Evolutionary conservation across 371 early-diverging fungal species (phyloP), one percentile per base, ranked within the genome.

Genomic region (Capniomyces stellatus): DNA sequence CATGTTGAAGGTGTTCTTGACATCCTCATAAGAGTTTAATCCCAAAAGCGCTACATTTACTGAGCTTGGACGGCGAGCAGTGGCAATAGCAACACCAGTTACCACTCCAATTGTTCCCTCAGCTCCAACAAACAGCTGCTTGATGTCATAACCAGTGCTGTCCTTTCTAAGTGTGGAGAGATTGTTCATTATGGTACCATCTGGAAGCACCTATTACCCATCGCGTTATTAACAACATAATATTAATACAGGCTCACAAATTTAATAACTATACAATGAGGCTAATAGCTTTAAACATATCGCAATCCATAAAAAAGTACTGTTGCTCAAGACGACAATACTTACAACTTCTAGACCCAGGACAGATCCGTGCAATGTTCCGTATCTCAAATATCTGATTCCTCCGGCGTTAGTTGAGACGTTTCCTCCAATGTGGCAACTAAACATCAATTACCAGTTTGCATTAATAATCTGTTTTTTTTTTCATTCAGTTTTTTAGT

Each of bases 391-490:
- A 29, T 87, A 72, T 21, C 94, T 72, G 46, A 96, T 72, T 0
- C 96, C 96, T 23, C 96, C 96, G 0, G 97, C 97, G 63, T 96
- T 95, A 2, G 95, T 91, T 6, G 92, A 79, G 1, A 95, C 82
- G 59, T 95, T 96, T 18, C 96, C 96, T 43, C 97, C 97, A 51
- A 96, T 85, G 31, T 62, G 59, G 43, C 71, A 75, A 70, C 79
- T 79, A 24, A 12, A 48, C 27, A 12, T 22, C 18, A 4, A 4
- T 23, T 19, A 12, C 6, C 29, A 6, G n/a, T n/a, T n/a, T n/a
- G n/a, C n/a, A n/a, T n/a, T n/a, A n/a, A n/a, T n/a, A n/a, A n/a
- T n/a, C n/a, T n/a, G n/a, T n/a, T n/a, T n/a, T n/a, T n/a, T n/a
- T n/a, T n/a, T n/a, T n/a, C n/a, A n/a, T n/a, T n/a, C n/a, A n/a